phyloP scores from a whole-genome alignment of 164 flowering plant species.

The Nymphaea thermarum region DNA sequence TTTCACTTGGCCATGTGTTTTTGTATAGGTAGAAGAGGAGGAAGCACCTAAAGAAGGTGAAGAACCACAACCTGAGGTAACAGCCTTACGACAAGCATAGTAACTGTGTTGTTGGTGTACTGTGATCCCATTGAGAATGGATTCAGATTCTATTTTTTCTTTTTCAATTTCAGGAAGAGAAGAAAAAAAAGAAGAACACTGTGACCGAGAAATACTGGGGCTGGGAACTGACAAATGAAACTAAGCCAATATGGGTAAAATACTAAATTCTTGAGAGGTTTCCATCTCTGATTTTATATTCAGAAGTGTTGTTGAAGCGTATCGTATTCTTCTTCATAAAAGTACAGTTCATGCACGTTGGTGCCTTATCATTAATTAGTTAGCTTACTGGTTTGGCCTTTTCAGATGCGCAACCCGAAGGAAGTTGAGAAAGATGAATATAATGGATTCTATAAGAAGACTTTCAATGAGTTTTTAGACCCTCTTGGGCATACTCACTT shows the following conservation, averaged over 20 bases:
- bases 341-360: background rate
- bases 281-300: too few species aligned
- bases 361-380: background rate
- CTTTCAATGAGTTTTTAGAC: conserved; percentile 90
- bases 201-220: conserved; percentile 96
- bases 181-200: conserved; percentile 68
- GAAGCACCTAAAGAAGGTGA: conserved; percentile 77
- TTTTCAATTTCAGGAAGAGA: conserved; percentile 39
- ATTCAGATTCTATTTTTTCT: background rate
- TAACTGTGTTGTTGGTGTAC: background rate
- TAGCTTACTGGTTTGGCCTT: background rate
- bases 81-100: background rate
- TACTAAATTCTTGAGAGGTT: too few species aligned
- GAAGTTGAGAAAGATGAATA: conserved; percentile 81
- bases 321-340: too few species aligned
- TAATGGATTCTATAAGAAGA: conserved; percentile 80
- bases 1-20: background rate
- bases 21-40: conserved; percentile 85
- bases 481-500: conserved; percentile 81
- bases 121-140: background rate
- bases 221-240: conserved; percentile 95
- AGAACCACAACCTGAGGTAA: conserved; percentile 68
- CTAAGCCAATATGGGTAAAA: conserved; percentile 95
- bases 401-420: conserved; percentile 79
- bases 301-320: too few species aligned